Percentiles rank a stretch among this genome's conserved stretches.
Evolutionary conservation across 2,329 filamentous ascomycete species (phyloP).

Genomic region (Lomentospora prolificans): DNA sequence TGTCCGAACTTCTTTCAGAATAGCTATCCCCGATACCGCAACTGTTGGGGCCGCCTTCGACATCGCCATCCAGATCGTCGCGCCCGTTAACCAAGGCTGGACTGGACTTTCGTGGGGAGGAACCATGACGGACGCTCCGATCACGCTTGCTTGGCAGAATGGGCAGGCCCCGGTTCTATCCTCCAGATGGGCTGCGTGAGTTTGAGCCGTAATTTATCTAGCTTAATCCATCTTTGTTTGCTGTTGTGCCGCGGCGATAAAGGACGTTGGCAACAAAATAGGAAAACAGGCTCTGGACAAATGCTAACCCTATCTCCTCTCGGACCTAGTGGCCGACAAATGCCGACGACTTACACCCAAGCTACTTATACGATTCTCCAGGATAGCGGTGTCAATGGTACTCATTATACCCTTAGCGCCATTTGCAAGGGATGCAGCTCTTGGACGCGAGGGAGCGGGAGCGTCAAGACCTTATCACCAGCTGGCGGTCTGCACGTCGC

Average conservation of each 20-base stretch:
- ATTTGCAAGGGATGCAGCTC: conserved; percentile 28
- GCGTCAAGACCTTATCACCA: neutral
- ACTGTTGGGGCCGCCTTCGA: conserved; percentile 9
- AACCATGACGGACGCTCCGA: conserved; percentile 12
- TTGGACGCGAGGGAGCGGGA: conserved; percentile 16
- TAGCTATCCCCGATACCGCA: conserved; percentile 11
- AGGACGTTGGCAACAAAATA: neutral
- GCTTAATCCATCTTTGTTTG: too few relatives aligned
- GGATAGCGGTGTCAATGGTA: conserved; percentile 24
- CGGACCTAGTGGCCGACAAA: conserved; percentile 18
- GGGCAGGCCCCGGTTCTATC: conserved; percentile 2
- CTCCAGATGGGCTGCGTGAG: conserved; percentile 7
- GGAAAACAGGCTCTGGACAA: neutral
- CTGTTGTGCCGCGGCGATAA: too few relatives aligned
- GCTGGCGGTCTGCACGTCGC: neutral
- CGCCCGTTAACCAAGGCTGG: conserved; percentile 12
- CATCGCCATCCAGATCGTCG: conserved; percentile 14
- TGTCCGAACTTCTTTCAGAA: conserved; percentile 8
- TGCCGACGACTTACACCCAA: conserved; percentile 22
- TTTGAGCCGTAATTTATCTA: too few relatives aligned
- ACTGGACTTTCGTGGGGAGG: conserved; percentile 15
- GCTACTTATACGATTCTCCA: conserved; percentile 24
- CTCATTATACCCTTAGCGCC: conserved; percentile 30
- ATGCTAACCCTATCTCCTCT: neutral
- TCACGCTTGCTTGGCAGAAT: conserved; percentile 12